These are phyloP conservation scores for Aspergillus quadricinctus DNA, from an alignment of 2,329 filamentous ascomycete genomes.

Conservation along the genomic window DNA sequence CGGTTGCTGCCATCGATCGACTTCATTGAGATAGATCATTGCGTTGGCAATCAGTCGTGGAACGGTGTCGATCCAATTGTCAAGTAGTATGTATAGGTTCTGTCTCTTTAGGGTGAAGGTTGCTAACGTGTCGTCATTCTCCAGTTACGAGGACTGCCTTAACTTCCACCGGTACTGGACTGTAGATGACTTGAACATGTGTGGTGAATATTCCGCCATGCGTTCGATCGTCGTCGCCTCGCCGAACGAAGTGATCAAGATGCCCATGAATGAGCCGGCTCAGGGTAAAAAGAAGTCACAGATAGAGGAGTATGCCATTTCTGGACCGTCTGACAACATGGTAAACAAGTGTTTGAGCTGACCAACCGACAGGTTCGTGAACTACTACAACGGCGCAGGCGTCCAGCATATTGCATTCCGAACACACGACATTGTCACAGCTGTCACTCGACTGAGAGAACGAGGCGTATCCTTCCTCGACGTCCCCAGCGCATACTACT, in stretches of 20 bases:
- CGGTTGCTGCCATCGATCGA: conserved; percentile 56
- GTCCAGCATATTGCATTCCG: conserved; percentile 88
- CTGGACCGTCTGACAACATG: too few relatives aligned
- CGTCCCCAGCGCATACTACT: conserved; percentile 79
- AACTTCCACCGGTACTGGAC: conserved; percentile 94
- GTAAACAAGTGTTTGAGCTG: not conserved
- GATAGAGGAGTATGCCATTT: conserved; percentile 68
- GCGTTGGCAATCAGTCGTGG: conserved; percentile 93
- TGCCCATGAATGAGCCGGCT: conserved; percentile 95
- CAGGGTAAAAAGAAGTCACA: conserved; percentile 79
- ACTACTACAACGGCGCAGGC: conserved; percentile 80
- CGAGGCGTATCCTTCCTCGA: conserved; percentile 83
- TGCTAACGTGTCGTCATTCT: not conserved
- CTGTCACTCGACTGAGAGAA: conserved; percentile 67
- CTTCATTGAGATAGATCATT: conserved; percentile 80
- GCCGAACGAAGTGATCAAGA: conserved; percentile 79
- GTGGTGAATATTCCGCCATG: conserved; percentile 82
- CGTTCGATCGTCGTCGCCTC: conserved; percentile 83
- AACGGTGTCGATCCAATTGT: conserved; percentile 65
- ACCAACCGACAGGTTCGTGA: conserved; percentile 44
- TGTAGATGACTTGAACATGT: conserved; percentile 84
- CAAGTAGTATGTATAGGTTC: conserved; percentile 42
- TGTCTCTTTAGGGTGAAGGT: conserved; percentile 8
- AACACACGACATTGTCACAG: conserved; percentile 68
- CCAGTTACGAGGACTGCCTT: conserved; percentile 74